Conservation (phyloP, 768 basidiomycete species). For the Lentinus brumalis region DNA sequence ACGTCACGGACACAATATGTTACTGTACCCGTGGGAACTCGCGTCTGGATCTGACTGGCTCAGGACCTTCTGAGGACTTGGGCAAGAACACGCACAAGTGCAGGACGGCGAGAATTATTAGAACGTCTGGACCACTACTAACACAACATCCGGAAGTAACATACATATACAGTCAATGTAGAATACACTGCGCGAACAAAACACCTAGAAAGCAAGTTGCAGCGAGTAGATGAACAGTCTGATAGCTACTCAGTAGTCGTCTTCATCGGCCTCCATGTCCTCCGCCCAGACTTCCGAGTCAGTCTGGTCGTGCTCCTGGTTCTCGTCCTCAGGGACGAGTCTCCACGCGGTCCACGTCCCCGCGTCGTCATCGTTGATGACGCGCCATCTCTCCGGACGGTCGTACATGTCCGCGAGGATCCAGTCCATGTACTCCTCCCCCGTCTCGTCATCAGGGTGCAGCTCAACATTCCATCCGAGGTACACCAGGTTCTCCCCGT, state of each 20-base stretch:
- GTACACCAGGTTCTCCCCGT: conserved; percentile 47
- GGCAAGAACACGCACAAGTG: no score
- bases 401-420: conserved; percentile 42
- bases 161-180: no score
- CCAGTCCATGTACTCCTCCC: conserved; percentile 43
- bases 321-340: conserved; percentile 39
- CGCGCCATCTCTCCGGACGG: conserved; percentile 47
- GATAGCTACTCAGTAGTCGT: not conserved
- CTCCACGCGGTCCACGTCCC: conserved; percentile 47
- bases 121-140: no score
- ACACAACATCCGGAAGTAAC: no score
- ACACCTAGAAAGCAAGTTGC: not conserved
- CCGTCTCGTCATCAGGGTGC: conserved; percentile 42
- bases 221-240: no score
- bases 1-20: not conserved
- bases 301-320: conserved; percentile 35
- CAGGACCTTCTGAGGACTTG: no score
- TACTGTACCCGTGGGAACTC: no score
- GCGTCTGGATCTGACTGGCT: no score
- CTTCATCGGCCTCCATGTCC: conserved; percentile 11
- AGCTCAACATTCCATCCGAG: conserved; percentile 72
- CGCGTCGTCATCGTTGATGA: conserved; percentile 33
- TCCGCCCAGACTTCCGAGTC: conserved; percentile 44
- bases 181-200: not conserved
- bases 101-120: no score